Conservation (phyloP, 176 grass and related monocot genomes). For the Juncus effusus region DNA sequence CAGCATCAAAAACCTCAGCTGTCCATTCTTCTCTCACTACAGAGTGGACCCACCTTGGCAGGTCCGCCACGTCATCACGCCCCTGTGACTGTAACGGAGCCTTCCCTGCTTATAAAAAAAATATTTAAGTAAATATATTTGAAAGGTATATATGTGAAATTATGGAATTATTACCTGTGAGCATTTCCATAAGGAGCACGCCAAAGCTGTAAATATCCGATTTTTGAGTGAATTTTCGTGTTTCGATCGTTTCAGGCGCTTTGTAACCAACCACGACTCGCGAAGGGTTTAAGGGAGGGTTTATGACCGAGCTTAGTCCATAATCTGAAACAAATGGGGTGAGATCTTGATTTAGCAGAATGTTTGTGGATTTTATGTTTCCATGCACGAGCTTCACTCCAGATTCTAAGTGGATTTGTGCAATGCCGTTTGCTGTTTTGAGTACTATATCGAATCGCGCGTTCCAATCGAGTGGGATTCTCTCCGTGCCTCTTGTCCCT, state of each 20-base stretch:
- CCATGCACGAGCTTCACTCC: constrained; percentile 78
- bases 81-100: constrained; percentile 83
- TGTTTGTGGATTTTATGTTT: constrained; percentile 95
- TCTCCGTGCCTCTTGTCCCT: constrained; percentile 64
- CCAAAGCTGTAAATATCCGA: constrained; percentile 93
- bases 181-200: constrained; percentile 90
- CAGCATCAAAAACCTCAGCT: constrained; percentile 76
- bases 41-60: constrained; percentile 84
- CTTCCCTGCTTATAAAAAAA: constrained; percentile 41
- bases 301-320: constrained; percentile 59
- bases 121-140: too few relatives aligned
- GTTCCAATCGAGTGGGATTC: constrained; percentile 66
- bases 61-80: constrained; percentile 60
- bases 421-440: constrained; percentile 58
- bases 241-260: constrained; percentile 75
- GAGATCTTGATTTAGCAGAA: constrained; percentile 66
- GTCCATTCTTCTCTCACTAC: constrained; percentile 98
- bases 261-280: constrained; percentile 52
- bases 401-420: constrained; percentile 73
- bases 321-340: constrained; percentile 72
- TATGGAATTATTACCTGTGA: constrained; percentile 39
- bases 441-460: constrained; percentile 79
- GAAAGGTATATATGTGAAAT: not conserved
- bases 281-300: constrained; percentile 55
- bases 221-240: constrained; percentile 77